Base-by-base conservation (phyloP, 352 stramenopile species). In the Phytopythium oedochilum region DNA sequence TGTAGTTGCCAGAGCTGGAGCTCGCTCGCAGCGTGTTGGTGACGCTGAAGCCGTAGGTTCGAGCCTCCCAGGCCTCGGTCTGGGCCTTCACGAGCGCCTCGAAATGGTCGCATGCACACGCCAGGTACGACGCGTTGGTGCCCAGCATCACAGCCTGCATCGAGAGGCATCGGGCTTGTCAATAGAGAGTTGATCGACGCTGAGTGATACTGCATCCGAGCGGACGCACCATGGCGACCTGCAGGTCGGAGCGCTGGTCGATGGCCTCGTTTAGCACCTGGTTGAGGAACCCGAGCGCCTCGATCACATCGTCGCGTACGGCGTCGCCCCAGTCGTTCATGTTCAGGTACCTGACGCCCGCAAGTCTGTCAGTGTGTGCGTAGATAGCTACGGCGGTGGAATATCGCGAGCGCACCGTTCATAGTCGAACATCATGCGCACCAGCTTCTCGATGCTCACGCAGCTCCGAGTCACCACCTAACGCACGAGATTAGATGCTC, bases 401-500 rank as follows among this genome's bases (percentile, higher is more conserved):
- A n/a, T n/a, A n/a, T n/a, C n/a, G n/a, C n/a, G n/a, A n/a, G n/a
- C 53, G 18, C 68, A 78, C 73, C 64, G 63, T 47, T 90, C 83
- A 39, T 89, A 92, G 54, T 90, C 79, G 38, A 87, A 90, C 79
- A 92, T 89, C 64, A 77, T 87, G n/a, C 78, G 60, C 4, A 90
- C 69, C 12, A 92, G 60, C 14, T 58, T 54, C 40, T 88, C 74
- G 25, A 92, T 68, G n/a, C 60, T 68, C n/a, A 60, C 59, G 51
- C 77, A 92, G 46, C 75, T 89, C 42, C 87, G 70, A 3, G 71
- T 64, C 26, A 90, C 78, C 17, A 88, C 68, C 77, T 89, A 20
- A 5, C 11, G 29, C 2, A 15, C 0, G 5, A 18, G 1, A 31
- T 31, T 17, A 53, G 25, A 40, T 17, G 8, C 59, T 2, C 57